Conservation (phyloP, 179 eudicot genomes). For the Patellifolia procumbens region DNA sequence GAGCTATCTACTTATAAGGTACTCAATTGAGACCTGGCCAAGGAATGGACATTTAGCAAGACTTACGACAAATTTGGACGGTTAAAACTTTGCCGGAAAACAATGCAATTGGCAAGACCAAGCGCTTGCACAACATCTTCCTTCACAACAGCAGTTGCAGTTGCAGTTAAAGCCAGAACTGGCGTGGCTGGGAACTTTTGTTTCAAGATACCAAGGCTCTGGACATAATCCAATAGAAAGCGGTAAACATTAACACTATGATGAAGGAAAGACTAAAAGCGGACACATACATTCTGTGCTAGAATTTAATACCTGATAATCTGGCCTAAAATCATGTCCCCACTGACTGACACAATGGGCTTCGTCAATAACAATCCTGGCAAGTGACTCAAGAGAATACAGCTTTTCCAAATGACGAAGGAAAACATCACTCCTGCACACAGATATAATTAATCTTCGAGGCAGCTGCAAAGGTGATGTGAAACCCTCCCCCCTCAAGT, state of each 20-base stretch:
- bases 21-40: background rate
- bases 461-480: slow-evolving; percentile 9
- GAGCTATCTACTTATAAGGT: background rate
- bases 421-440: slow-evolving; percentile 85
- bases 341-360: slow-evolving; percentile 99
- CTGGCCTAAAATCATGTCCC: slow-evolving; percentile 99
- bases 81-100: slow-evolving; percentile 96
- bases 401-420: slow-evolving; percentile 77
- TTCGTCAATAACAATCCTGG: slow-evolving; percentile 95
- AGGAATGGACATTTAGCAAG: background rate
- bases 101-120: slow-evolving; percentile 88
- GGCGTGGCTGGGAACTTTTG: slow-evolving; percentile 86
- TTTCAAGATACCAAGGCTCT: slow-evolving; percentile 95
- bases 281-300: background rate
- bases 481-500: background rate
- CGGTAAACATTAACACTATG: slow-evolving; percentile 10
- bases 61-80: slow-evolving; percentile 89
- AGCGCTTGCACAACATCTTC: slow-evolving; percentile 99
- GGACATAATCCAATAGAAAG: slow-evolving; percentile 28
- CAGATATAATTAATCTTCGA: slow-evolving; percentile 22
- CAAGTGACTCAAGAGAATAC: slow-evolving; percentile 66
- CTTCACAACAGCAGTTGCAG: slow-evolving; percentile 95
- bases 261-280: slow-evolving; percentile 9
- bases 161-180: slow-evolving; percentile 94
- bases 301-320: slow-evolving; percentile 71